phyloP scores from a whole-genome alignment of 1,139 yeast genomes.

The Pichia sp. region DNA sequence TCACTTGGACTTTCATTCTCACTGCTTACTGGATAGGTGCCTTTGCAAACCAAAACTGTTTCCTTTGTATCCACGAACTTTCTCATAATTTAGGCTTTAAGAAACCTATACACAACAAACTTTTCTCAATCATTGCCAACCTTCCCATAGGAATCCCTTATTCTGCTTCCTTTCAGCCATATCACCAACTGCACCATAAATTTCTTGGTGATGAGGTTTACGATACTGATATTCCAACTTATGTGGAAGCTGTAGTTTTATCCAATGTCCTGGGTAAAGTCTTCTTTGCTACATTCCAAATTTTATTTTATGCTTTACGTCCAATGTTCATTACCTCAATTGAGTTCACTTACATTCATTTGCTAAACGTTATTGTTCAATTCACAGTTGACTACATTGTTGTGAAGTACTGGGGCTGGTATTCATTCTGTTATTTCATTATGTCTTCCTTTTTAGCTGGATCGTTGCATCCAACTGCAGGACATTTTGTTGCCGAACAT shows the following conservation, averaged over 20 bases:
- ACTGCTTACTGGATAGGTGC: constrained; percentile 79
- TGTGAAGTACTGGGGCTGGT: constrained; percentile 54
- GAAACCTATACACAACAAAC: constrained; percentile 66
- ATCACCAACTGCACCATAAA: constrained; percentile 87
- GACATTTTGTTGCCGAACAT: constrained; percentile 92
- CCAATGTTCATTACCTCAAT: constrained; percentile 81
- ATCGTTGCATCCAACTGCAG: constrained; percentile 88
- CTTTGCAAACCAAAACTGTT: constrained; percentile 74
- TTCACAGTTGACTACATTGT: constrained; percentile 49
- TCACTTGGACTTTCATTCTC: constrained; percentile 48
- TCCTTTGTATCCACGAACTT: constrained; percentile 82
- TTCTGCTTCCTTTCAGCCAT: constrained; percentile 85
- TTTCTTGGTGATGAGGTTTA: constrained; percentile 78
- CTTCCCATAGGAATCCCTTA: constrained; percentile 87
- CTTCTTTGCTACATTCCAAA: constrained; percentile 84
- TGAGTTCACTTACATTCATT: constrained; percentile 67
- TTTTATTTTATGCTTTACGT: constrained; percentile 79
- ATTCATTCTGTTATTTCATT: constrained; percentile 58
- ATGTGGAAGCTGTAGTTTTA: constrained; percentile 62
- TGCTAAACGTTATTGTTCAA: constrained; percentile 60
- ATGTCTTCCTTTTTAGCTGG: constrained; percentile 84
- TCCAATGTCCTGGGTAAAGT: constrained; percentile 81
- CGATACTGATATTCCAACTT: constrained; percentile 86
- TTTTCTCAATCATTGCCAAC: constrained; percentile 72
- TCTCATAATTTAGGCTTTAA: constrained; percentile 83